phyloP scores from a whole-genome alignment of 177 flowering plant species.

The Vitis hybrid region DNA sequence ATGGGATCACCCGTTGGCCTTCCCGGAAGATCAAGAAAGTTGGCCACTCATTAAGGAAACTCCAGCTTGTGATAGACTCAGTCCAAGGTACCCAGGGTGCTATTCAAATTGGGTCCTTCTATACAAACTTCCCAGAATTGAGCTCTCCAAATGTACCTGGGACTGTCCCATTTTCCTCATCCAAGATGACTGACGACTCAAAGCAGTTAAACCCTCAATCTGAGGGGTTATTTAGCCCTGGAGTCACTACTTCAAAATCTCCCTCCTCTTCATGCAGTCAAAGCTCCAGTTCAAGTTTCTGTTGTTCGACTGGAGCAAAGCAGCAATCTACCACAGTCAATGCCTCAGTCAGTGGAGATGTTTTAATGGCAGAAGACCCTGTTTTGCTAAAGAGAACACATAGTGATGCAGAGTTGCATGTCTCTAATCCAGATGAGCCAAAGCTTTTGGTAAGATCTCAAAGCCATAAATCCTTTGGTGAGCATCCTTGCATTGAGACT shows the following conservation, averaged over 20 bases:
- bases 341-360: conserved; percentile 26
- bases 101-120: conserved; percentile 66
- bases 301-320: conserved; percentile 46
- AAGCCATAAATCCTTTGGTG: conserved; percentile 40
- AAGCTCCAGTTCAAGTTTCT: conserved; percentile 60
- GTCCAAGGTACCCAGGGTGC: conserved; percentile 76
- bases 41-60: conserved; percentile 76
- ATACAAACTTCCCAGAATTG: conserved; percentile 70
- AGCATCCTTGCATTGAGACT: conserved; percentile 29
- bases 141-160: conserved; percentile 51
- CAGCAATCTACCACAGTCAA: conserved; percentile 21
- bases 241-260: conserved; percentile 37
- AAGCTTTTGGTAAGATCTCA: conserved; percentile 45
- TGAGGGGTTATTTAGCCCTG: conserved; percentile 29
- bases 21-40: conserved; percentile 92
- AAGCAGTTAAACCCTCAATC: conserved; percentile 29
- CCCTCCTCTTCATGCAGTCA: conserved; percentile 70
- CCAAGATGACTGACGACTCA: conserved; percentile 20
- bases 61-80: conserved; percentile 80
- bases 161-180: conserved; percentile 30
- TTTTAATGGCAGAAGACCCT: conserved; percentile 27
- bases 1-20: conserved; percentile 91
- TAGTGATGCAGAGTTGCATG: conserved; percentile 48
- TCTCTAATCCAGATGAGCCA: conserved; percentile 30
- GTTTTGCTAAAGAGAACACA: conserved; percentile 42